Evolutionary conservation across 2,329 filamentous ascomycete genomes (phyloP), one percentile per base, ranked within the genome.

Genomic region (Bipolaris bicolor): DNA sequence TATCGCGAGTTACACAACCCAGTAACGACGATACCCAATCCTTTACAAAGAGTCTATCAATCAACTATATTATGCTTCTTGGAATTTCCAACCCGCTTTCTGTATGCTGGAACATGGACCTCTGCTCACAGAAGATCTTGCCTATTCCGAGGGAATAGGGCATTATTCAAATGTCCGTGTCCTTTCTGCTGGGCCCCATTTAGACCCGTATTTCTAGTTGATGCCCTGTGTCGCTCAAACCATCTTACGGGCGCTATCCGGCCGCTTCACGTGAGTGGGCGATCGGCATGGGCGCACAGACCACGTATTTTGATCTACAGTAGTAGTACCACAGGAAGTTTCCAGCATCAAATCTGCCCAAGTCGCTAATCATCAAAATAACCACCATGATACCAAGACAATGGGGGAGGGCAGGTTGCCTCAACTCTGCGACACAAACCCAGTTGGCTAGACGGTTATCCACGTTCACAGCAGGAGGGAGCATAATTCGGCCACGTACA

Each of bases 401-500:
- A 49, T 61, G 50, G 55, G 49, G 53, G 46, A 49, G 39, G 24
- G n/a, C 55, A 13, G 50, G 37, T 20, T 33, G 50, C n/a, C 43
- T 54, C 37, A 54, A 49, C 24, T 31, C 29, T 49, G 49, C 55
- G 22, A 50, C 26, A 15, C 46, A 48, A 33, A 9, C 44, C 40
- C 50, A 49, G 36, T 31, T 48, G 29, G 24, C 45, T 48, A 36
- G 24, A n/a, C 58, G 55, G 20, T 48, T 49, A 22, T 51, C 43
- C 16, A 40, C 47, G 37, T 31, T 52, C 18, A 50, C 52, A 33
- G 37, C 45, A 26, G 45, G 53, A 47, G 61, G 55, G 44, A 58
- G 55, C 52, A 40, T 51, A n/a, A 57, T 53, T 44, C 55, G 49
- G 51, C 58, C 56, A 60, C 61, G 54, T 58, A 50, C 58, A 52